These are phyloP conservation scores for Basidiobolus meristosporus DNA, from an alignment of 371 early-diverging fungal species.

Conservation along the genomic window DNA sequence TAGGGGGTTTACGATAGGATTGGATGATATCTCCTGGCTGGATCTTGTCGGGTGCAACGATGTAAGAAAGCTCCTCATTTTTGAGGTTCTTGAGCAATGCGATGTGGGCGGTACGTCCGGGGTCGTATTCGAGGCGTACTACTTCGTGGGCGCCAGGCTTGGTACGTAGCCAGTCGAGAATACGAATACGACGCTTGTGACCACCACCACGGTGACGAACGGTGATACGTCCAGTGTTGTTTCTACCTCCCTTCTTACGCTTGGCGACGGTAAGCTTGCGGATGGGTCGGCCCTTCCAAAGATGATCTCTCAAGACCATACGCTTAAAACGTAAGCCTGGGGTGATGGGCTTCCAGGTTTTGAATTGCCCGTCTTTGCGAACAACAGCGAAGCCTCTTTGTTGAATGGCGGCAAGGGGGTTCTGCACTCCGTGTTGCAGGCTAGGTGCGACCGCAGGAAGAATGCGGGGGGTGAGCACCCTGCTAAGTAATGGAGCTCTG, in stretches of 20 bases:
- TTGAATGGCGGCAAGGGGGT: too few relatives aligned
- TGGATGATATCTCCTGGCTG: conserved; percentile 35
- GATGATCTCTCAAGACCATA: conserved; percentile 68
- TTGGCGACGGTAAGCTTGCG: conserved; percentile 65
- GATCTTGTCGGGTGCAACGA: conserved; percentile 31
- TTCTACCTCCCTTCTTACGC: conserved; percentile 71
- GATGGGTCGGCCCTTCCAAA: conserved; percentile 80
- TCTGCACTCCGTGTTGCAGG: too few relatives aligned
- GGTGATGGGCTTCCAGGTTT: conserved; percentile 79
- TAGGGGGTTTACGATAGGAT: conserved; percentile 17
- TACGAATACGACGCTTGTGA: conserved; percentile 71
- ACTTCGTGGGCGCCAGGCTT: conserved; percentile 64
- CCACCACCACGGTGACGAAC: conserved; percentile 92
- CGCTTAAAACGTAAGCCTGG: conserved; percentile 78
- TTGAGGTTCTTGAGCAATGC: conserved; percentile 62
- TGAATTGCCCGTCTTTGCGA: conserved; percentile 39
- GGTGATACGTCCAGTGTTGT: conserved; percentile 80
- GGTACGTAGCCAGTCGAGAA: conserved; percentile 70
- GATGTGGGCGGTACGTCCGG: conserved; percentile 84
- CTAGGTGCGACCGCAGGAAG: too few relatives aligned
- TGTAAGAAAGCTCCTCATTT: conserved; percentile 49
- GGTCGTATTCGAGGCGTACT: conserved; percentile 85
- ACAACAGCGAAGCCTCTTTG: conserved; percentile 1
- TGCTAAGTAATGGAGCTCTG: too few relatives aligned
- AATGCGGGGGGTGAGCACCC: too few relatives aligned